Conservation (phyloP, 2,329 filamentous ascomycete species). For the Fusarium phyllophilum region DNA sequence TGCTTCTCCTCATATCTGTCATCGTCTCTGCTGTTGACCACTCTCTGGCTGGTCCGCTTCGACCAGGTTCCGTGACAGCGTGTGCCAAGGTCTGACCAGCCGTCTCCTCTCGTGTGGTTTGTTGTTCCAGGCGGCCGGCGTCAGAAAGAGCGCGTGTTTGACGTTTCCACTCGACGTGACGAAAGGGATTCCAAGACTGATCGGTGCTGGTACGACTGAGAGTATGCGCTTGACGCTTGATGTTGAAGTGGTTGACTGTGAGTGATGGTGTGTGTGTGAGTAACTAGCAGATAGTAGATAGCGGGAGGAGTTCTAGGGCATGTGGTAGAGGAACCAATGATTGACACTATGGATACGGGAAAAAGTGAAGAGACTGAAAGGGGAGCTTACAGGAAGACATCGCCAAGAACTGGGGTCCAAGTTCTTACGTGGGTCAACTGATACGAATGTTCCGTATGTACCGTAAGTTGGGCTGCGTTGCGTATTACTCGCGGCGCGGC, state of each 20-base stretch:
- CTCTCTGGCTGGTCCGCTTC: slow-evolving; percentile 36
- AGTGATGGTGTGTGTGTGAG: neutral
- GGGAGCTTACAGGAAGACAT: slow-evolving; percentile 38
- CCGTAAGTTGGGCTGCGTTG: neutral
- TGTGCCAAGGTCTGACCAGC: slow-evolving; percentile 49
- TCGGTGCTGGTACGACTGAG: slow-evolving; percentile 54
- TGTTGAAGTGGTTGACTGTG: slow-evolving; percentile 58
- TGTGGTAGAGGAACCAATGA: neutral
- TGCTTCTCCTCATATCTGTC: slow-evolving; percentile 26
- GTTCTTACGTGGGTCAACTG: slow-evolving; percentile 12
- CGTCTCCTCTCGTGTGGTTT: slow-evolving; percentile 36
- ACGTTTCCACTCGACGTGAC: slow-evolving; percentile 52
- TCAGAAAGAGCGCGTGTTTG: slow-evolving; percentile 43
- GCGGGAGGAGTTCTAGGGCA: neutral
- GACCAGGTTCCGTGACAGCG: slow-evolving; percentile 48
- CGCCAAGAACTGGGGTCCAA: slow-evolving; percentile 33
- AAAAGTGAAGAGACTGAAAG: slow-evolving; percentile 21
- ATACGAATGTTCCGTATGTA: neutral
- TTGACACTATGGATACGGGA: neutral
- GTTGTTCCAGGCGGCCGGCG: slow-evolving; percentile 47
- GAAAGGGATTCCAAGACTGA: slow-evolving; percentile 57
- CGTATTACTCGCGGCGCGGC: slow-evolving; percentile 19
- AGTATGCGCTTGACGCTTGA: slow-evolving; percentile 57
- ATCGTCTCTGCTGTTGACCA: slow-evolving; percentile 43
- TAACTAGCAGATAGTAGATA: neutral